These are phyloP conservation scores for Diaporthe sp. DNA, from an alignment of 2,329 filamentous ascomycete genomes.

Conservation along the genomic window DNA sequence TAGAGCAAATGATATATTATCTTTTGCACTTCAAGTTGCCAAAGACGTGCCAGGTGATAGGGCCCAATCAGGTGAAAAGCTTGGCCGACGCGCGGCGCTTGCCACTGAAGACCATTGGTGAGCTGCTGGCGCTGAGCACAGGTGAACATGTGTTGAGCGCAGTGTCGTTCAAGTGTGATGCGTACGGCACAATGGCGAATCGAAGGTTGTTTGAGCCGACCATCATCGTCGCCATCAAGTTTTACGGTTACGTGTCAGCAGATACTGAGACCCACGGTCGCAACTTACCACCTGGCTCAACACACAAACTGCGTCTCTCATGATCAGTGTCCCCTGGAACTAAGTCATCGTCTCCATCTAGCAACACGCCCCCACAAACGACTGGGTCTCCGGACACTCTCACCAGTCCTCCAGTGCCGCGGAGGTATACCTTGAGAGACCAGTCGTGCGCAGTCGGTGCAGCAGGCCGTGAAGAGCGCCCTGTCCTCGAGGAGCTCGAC, in stretches of 20 bases:
- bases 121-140: background rate
- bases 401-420: background rate
- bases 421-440: background rate
- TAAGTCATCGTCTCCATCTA: background rate
- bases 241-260: background rate
- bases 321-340: background rate
- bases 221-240: background rate
- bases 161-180: background rate
- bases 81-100: background rate
- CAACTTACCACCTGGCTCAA: background rate
- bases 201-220: background rate
- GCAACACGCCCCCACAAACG: background rate
- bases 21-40: background rate
- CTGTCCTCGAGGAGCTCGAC: constrained; percentile 5
- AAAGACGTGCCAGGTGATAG: background rate
- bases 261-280: too few species aligned
- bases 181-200: background rate
- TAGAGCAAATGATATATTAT: constrained; percentile 22
- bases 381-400: background rate
- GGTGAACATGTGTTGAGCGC: background rate
- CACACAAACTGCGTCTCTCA: background rate
- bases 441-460: constrained; percentile 18
- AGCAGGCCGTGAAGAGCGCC: constrained; percentile 27
- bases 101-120: background rate
- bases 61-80: too few species aligned